Conservation (phyloP, 2,329 filamentous ascomycete species). For the Graphilbum ipis-grandicollis region DNA sequence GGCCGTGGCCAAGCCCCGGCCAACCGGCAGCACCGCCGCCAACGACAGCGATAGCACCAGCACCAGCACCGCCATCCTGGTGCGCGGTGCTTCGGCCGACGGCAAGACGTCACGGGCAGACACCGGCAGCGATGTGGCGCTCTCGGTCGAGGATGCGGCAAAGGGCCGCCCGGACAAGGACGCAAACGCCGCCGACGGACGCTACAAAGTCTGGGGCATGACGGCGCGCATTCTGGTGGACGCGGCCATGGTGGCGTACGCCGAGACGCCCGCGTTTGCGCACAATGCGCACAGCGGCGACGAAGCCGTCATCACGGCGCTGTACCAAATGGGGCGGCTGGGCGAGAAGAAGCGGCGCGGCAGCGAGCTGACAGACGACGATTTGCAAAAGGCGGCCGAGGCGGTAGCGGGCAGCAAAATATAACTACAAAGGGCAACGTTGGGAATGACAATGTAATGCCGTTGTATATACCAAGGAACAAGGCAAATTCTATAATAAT, state of each 20-base stretch:
- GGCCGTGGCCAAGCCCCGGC: slow-evolving; percentile 42
- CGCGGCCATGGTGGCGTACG: slow-evolving; percentile 70
- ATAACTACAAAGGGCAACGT: slow-evolving; percentile 10
- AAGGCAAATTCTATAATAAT: too few species aligned
- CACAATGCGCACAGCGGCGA: slow-evolving; percentile 37
- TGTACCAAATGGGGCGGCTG: slow-evolving; percentile 26
- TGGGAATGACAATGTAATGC: too few species aligned
- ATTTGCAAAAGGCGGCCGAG: neutral
- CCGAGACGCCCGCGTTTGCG: slow-evolving; percentile 69
- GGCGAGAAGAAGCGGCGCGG: slow-evolving; percentile 25
- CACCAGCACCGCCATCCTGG: neutral
- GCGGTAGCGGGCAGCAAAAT: slow-evolving; percentile 7
- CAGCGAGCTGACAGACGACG: slow-evolving; percentile 15
- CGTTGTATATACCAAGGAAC: too few species aligned
- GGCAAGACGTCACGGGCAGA: too few species aligned
- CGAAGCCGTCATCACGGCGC: slow-evolving; percentile 28
- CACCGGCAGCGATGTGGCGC: too few species aligned
- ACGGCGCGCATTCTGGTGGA: slow-evolving; percentile 83
- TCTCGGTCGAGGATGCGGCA: slow-evolving; percentile 6
- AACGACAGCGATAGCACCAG: neutral
- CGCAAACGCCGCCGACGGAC: slow-evolving; percentile 20
- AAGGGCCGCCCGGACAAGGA: slow-evolving; percentile 8
- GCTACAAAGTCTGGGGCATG: slow-evolving; percentile 89
- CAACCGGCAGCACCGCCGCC: slow-evolving; percentile 6
- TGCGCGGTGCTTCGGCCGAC: neutral